phyloP scores from a whole-genome alignment of 2,329 filamentous ascomycete species.

The Cryphonectria radicalis region DNA sequence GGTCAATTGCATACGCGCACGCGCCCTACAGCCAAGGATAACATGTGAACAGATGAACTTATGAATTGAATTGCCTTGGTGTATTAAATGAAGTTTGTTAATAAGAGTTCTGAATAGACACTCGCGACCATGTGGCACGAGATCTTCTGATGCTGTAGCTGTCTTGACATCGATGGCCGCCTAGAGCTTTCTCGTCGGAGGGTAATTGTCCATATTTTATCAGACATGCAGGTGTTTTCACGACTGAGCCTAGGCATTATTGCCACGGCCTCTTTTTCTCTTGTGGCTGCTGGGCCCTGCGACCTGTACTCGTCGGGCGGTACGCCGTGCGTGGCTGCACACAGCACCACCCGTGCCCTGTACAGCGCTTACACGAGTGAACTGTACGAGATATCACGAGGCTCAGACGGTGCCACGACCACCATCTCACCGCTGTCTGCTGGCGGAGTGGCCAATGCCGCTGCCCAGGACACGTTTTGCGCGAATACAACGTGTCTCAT shows the following conservation, averaged over 20 bases:
- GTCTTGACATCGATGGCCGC: background rate
- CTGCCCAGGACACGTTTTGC: constrained; percentile 65
- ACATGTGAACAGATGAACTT: background rate
- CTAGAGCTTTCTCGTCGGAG: background rate
- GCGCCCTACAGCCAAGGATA: background rate
- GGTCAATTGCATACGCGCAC: constrained; percentile 16
- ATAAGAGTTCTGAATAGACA: background rate
- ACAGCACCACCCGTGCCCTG: constrained; percentile 67
- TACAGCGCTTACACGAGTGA: constrained; percentile 57
- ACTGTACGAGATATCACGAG: constrained; percentile 64
- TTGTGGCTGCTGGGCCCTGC: constrained; percentile 60
- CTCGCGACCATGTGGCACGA: background rate
- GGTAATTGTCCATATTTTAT: constrained; percentile 13
- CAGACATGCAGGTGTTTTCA: constrained; percentile 21
- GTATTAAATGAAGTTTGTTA: background rate
- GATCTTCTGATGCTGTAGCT: background rate
- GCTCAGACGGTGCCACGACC: constrained; percentile 52
- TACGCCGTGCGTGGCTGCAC: constrained; percentile 67
- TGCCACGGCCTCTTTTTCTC: constrained; percentile 37
- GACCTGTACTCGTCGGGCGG: constrained; percentile 63
- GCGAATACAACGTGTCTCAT: constrained; percentile 65
- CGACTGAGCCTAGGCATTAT: constrained; percentile 38
- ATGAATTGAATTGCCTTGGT: background rate
- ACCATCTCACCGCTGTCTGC: constrained; percentile 56
- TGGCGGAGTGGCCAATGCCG: constrained; percentile 66